Base-by-base conservation (phyloP, 371 early-diverging fungal genomes). In the Coemansia sp. region DNA sequence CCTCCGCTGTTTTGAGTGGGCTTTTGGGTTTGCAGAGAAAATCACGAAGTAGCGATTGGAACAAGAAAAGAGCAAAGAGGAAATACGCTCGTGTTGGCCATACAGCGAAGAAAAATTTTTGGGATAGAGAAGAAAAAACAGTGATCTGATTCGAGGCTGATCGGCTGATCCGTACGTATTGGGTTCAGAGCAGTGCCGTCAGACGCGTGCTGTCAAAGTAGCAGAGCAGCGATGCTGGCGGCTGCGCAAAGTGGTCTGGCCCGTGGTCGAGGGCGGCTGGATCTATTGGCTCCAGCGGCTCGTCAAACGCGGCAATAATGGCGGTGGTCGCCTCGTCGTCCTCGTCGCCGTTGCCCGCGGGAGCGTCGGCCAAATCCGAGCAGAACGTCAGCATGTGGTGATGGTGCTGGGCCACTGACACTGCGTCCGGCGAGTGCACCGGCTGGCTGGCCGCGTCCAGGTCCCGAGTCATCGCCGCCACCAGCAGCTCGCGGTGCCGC, bases 91-190 rank as follows among this genome's bases (percentile, higher is more conserved):
- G 24, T 24, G 24, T 24, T 24, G 24, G 24, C 24, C 24, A 24
- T 24, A 24, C 24, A 29, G 18, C 47, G 33, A 16, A 34, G 33
- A 49, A 55, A 48, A 62, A 55, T 14, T 55, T 55, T 44, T 40
- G 14, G 33, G 31, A 14, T 33, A 14, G 33, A 51, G 33, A 16
- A 34, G 33, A 51, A 51, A 51, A 33, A 50, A 44, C 29, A 43
- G 37, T 40, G 10, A 39, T 16, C 47, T 38, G 37, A 58, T 34
- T 40, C 12, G 24, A 24, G 31, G 31, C 5, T 43, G 43, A 43
- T 51, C 32, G n/a, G n/a, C 14, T 51, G 51, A 51, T 51, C 51
- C 14, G 31, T 12, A 11, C 33, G 51, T 24, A 24, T 24, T 24
- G 24, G 24, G 24, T 24, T 24, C 24, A 24, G 5, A 51, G 34